Evolutionary conservation across 106 monocot genomes (phyloP).

Genomic region (Dendrobium huoshanense): DNA sequence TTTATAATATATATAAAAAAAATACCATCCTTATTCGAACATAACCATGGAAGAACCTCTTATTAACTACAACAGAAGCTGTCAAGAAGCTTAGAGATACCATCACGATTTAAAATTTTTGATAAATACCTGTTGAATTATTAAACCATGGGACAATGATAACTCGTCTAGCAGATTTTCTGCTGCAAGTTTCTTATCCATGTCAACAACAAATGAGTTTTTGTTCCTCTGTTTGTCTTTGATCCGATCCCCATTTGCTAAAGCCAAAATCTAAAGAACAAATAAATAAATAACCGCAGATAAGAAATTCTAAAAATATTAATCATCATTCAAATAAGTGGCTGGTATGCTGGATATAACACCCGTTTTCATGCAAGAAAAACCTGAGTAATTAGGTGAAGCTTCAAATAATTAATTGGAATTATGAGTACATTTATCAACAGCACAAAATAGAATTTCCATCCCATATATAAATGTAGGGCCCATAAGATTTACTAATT

Average conservation of each 20-base stretch:
- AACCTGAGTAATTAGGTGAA: background rate
- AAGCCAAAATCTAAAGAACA: conserved; percentile 69
- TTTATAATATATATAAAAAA: background rate
- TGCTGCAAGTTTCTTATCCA: conserved; percentile 91
- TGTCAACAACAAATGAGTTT: conserved; percentile 91
- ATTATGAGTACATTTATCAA: background rate
- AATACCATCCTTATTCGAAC: background rate
- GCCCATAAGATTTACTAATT: background rate
- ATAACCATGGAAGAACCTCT: background rate
- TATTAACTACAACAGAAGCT: background rate
- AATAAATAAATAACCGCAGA: background rate
- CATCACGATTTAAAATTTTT: background rate
- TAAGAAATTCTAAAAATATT: background rate
- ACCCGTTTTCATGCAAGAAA: background rate
- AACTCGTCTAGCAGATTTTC: conserved; percentile 85
- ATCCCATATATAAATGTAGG: background rate
- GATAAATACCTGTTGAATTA: conserved; percentile 66
- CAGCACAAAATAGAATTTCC: background rate
- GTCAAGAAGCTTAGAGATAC: background rate
- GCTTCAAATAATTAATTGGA: background rate
- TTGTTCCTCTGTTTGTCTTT: conserved; percentile 92
- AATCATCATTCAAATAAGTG: background rate
- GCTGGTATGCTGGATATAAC: background rate
- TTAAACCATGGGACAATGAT: conserved; percentile 62
- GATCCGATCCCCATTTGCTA: conserved; percentile 96